Percentiles rank a stretch among this genome's conserved stretches.
These are phyloP conservation scores for Pyrenochaeta sp. DNA, from an alignment of 2,329 filamentous ascomycete species.

Conservation along the genomic window DNA sequence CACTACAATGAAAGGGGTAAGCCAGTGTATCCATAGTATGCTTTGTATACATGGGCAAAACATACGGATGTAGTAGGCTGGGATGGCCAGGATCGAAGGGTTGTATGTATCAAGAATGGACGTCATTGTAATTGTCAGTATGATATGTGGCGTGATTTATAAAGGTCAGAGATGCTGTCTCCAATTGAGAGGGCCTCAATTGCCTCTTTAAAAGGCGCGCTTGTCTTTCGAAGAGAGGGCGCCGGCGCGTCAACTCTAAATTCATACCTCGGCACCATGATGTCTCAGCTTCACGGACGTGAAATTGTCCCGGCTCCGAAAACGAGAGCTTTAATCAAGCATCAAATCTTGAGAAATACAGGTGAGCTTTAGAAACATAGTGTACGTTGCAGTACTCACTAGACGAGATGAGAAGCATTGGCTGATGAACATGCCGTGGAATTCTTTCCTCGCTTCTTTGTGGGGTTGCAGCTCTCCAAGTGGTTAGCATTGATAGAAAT, in stretches of 20 bases:
- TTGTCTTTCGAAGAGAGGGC: background rate
- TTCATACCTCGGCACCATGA: conserved; percentile 21
- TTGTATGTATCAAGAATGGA: conserved; percentile 40
- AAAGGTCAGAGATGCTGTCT: too few species aligned
- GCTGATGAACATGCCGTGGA: too few species aligned
- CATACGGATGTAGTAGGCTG: conserved; percentile 50
- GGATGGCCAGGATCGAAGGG: conserved; percentile 55
- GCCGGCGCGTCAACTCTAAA: background rate
- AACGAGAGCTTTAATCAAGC: too few species aligned
- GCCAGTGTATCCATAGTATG: background rate
- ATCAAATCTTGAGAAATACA: too few species aligned
- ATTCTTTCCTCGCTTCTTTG: too few species aligned
- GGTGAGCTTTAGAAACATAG: too few species aligned
- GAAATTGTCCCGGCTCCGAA: too few species aligned
- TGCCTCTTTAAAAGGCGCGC: background rate
- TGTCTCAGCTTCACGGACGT: conserved; percentile 2
- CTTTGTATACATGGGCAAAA: background rate
- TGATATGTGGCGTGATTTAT: background rate
- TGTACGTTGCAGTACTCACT: too few species aligned
- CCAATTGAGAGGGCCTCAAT: background rate
- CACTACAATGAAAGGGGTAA: conserved; percentile 26
- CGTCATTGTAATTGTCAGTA: conserved; percentile 14
- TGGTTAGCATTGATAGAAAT: too few species aligned
- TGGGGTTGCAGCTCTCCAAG: too few species aligned
- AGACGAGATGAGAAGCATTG: too few species aligned